Evolutionary conservation across 1,139 yeast genomes (phyloP).

Genomic region (Debaryomyces robertsiae): DNA sequence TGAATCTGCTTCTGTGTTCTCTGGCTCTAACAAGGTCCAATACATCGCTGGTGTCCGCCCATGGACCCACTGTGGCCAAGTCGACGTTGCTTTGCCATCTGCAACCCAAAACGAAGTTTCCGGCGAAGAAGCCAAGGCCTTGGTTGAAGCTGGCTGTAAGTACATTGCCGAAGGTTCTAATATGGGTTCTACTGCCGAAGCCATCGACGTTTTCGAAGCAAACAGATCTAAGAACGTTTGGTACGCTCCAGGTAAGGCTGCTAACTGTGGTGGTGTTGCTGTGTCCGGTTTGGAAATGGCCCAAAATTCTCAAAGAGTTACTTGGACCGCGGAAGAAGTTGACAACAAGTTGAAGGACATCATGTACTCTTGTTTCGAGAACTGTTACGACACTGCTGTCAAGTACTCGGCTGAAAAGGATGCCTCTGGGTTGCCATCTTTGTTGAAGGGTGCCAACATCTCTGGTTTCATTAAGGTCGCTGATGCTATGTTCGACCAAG

Average conservation of each 20-base stretch:
- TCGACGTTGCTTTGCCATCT: constrained; percentile 95
- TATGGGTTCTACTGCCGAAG: constrained; percentile 99
- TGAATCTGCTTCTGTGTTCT: constrained; percentile 60
- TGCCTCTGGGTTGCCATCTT: constrained; percentile 70
- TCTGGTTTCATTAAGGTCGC: constrained; percentile 99
- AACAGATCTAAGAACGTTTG: constrained; percentile 80
- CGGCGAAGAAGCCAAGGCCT: constrained; percentile 94
- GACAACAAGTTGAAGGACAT: constrained; percentile 84
- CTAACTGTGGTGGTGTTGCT: constrained; percentile 99
- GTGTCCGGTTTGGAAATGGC: constrained; percentile 99
- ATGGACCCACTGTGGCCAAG: constrained; percentile 89
- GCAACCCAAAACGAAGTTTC: constrained; percentile 98
- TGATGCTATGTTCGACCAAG: constrained; percentile 97
- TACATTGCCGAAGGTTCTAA: constrained; percentile 98
- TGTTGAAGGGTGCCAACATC: constrained; percentile 98
- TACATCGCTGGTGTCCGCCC: constrained; percentile 95
- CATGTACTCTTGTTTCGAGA: constrained; percentile 91
- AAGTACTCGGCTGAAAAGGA: constrained; percentile 74
- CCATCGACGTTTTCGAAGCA: constrained; percentile 91
- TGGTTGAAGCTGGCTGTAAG: constrained; percentile 89
- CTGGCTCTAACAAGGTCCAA: constrained; percentile 56
- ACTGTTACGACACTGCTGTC: constrained; percentile 86
- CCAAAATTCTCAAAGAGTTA: constrained; percentile 93
- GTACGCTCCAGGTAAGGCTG: constrained; percentile 99
- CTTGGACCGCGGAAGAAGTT: constrained; percentile 88